A percentile compares a stretch with the other conserved stretches of the same genome.
Evolutionary conservation across 1,284 basidiomycete genomes (phyloP).

Genomic region (Ceratobasidium papillatum): DNA sequence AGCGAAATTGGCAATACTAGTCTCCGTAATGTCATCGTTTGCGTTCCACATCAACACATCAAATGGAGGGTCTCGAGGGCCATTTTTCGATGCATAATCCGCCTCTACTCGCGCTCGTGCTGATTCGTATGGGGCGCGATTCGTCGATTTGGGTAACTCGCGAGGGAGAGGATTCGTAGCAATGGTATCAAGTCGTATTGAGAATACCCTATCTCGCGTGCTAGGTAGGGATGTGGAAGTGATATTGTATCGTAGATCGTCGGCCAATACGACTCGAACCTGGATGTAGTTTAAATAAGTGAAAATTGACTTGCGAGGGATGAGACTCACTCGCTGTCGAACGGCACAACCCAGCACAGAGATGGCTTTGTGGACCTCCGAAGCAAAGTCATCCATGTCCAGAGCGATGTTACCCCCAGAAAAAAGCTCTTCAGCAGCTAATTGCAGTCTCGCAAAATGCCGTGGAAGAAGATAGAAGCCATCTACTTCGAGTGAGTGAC

Average conservation of each 20-base stretch:
- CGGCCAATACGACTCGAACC: slow-evolving; percentile 3
- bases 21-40: not conserved
- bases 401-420: not conserved
- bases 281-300: not conserved
- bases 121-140: not conserved
- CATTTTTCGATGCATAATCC: not conserved
- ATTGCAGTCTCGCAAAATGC: slow-evolving; percentile 6
- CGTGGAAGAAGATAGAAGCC: slow-evolving; percentile 16
- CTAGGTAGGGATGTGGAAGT: slow-evolving; percentile 18
- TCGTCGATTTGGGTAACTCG: slow-evolving; percentile 8
- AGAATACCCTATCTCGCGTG: not conserved
- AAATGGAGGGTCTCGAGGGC: not conserved
- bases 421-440: not conserved
- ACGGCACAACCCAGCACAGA: not conserved
- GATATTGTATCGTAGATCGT: not conserved
- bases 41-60: slow-evolving; percentile 31
- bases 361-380: not conserved
- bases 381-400: not conserved
- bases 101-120: slow-evolving; percentile 11
- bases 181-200: slow-evolving; percentile 12
- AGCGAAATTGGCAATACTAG: slow-evolving; percentile 32
- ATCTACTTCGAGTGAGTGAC: not conserved
- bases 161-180: not conserved
- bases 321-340: slow-evolving; percentile 6
- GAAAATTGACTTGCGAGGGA: not conserved